Conservation (phyloP, 2,329 filamentous ascomycete genomes). For the Sordariomycetes sp. region DNA sequence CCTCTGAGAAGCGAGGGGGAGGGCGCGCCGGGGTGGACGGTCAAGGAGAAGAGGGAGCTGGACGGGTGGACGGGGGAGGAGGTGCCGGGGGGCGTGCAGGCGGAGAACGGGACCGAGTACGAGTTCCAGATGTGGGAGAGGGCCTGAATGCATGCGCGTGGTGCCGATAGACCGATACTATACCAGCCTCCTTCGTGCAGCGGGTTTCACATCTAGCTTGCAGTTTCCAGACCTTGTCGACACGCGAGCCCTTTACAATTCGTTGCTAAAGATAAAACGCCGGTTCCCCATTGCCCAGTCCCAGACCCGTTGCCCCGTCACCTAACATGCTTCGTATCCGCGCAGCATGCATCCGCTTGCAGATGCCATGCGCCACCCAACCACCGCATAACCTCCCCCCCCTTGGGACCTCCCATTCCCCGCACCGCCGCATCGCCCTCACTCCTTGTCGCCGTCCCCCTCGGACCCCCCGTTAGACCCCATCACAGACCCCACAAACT, state of each 20-base stretch:
- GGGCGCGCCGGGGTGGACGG: constrained; percentile 36
- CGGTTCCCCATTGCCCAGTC: neutral
- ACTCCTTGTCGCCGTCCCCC: constrained; percentile 1
- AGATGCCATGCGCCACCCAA: constrained; percentile 1
- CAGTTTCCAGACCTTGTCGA: neutral
- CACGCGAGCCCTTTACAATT: neutral
- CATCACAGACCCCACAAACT: constrained; percentile 66
- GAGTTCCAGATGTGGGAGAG: constrained; percentile 65
- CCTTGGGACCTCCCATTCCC: neutral
- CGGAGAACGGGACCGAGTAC: constrained; percentile 52
- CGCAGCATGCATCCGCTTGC: constrained; percentile 1
- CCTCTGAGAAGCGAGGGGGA: constrained; percentile 29
- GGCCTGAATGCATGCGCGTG: neutral
- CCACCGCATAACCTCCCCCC: neutral
- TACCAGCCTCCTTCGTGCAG: neutral
- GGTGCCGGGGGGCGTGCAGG: constrained; percentile 38
- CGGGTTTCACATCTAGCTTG: neutral
- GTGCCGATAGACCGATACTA: neutral
- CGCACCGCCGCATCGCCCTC: neutral
- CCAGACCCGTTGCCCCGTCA: constrained; percentile 2
- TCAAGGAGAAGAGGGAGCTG: constrained; percentile 35
- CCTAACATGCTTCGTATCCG: neutral
- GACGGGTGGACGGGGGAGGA: constrained; percentile 54
- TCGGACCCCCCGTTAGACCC: constrained; percentile 30
- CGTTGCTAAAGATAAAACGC: neutral